These are phyloP conservation scores for Malassezia nana DNA, from an alignment of 1,284 basidiomycete genomes.

Conservation along the genomic window DNA sequence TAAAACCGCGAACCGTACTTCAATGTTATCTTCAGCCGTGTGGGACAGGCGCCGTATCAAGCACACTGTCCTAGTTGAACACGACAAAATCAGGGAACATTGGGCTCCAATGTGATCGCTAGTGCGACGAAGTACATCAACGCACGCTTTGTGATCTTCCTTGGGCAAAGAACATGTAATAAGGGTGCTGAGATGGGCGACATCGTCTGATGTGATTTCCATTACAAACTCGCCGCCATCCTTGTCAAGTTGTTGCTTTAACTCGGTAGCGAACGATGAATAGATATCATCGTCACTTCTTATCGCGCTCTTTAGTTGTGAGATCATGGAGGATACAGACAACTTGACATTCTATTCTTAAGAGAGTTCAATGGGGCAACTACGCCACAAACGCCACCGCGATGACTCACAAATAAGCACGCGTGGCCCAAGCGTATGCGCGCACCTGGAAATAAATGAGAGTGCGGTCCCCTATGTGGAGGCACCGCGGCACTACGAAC, in stretches of 20 bases:
- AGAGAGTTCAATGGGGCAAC: not conserved
- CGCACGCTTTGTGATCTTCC: not conserved
- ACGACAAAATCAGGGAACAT: not conserved
- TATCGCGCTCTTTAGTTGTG: not conserved
- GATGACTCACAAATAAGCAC: not conserved
- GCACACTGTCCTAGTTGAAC: slow-evolving; percentile 18
- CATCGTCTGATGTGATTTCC: not conserved
- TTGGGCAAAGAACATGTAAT: not conserved
- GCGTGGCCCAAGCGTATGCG: not conserved
- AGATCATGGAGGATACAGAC: not conserved
- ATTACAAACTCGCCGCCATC: slow-evolving; percentile 3
- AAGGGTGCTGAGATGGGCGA: not conserved
- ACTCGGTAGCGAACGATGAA: not conserved
- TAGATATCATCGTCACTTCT: not conserved
- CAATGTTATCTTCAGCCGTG: slow-evolving; percentile 51
- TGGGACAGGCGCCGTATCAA: slow-evolving; percentile 13
- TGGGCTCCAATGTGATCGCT: not conserved
- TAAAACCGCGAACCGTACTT: slow-evolving; percentile 87
- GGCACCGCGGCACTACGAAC: not conserved
- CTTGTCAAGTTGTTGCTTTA: slow-evolving; percentile 4
- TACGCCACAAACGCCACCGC: not conserved
- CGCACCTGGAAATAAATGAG: not conserved
- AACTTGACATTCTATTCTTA: not conserved
- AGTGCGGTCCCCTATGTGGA: not conserved
- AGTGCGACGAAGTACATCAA: not conserved